phyloP scores from a whole-genome alignment of 2,329 filamentous ascomycete species.

The Coleophoma cylindrospora region DNA sequence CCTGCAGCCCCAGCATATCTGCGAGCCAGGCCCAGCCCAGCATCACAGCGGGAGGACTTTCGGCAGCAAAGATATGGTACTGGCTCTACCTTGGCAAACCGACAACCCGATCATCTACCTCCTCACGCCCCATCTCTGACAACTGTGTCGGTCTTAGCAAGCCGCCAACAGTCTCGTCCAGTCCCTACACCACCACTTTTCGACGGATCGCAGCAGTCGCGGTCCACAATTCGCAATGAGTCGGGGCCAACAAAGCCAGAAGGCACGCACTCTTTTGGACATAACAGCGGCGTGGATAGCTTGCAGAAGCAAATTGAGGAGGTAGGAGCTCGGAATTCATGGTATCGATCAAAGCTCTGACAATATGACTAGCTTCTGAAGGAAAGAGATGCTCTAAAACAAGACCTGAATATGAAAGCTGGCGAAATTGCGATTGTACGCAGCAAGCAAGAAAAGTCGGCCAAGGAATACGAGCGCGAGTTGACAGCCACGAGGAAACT shows the following conservation, averaged over 20 bases:
- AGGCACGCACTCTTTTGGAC: constrained; percentile 6
- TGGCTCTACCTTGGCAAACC: constrained; percentile 4
- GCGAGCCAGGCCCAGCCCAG: constrained; percentile 9
- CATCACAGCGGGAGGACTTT: constrained; percentile 15
- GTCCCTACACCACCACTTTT: constrained; percentile 8
- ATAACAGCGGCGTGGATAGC: constrained; percentile 10
- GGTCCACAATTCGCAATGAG: constrained; percentile 8
- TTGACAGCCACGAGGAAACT: constrained; percentile 56
- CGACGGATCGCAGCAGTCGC: constrained; percentile 4
- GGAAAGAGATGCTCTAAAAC: constrained; percentile 48
- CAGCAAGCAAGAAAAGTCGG: constrained; percentile 58
- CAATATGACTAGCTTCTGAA: constrained; percentile 32
- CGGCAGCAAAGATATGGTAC: constrained; percentile 16
- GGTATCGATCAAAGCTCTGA: background rate
- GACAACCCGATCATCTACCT: constrained; percentile 6
- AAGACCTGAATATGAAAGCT: constrained; percentile 55
- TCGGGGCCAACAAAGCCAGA: constrained; percentile 10
- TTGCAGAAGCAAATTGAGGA: constrained; percentile 21
- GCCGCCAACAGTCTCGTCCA: background rate
- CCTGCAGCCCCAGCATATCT: constrained; percentile 10
- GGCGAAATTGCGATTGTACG: constrained; percentile 75
- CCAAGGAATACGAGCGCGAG: constrained; percentile 58
- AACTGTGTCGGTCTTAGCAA: no score
- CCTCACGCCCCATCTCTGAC: background rate
- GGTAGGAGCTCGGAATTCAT: constrained; percentile 6